Percentiles rank a stretch among this genome's conserved stretches.
Evolutionary conservation across 2,329 filamentous ascomycete species (phyloP).

Genomic region (Ophiognomonia clavigignenti-juglandacearum): DNA sequence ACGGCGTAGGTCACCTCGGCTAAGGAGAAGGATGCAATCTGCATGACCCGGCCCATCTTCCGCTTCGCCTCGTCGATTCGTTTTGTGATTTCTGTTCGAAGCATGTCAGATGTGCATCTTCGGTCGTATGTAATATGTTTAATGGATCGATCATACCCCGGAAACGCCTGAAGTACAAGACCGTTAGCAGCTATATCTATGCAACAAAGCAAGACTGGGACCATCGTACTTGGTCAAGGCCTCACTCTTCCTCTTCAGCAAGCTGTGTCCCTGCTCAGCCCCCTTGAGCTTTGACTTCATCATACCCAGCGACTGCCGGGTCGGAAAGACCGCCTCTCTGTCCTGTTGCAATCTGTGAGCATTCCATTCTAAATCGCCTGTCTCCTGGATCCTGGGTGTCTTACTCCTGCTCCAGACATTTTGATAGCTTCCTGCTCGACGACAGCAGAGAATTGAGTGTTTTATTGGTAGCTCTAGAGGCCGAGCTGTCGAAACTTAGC

Average conservation of each 20-base stretch:
- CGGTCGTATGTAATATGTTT: neutral
- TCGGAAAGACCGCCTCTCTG: slow-evolving; percentile 94
- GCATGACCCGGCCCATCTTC: slow-evolving; percentile 99
- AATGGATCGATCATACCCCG: slow-evolving; percentile 61
- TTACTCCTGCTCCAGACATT: slow-evolving; percentile 38
- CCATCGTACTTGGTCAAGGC: slow-evolving; percentile 82
- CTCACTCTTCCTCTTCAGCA: slow-evolving; percentile 97
- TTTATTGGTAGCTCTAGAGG: no score
- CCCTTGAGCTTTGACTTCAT: slow-evolving; percentile 99
- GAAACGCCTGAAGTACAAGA: slow-evolving; percentile 60
- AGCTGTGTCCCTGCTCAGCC: slow-evolving; percentile 82
- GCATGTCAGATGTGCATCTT: neutral
- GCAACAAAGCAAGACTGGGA: neutral
- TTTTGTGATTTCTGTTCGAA: slow-evolving; percentile 74
- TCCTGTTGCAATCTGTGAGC: slow-evolving; percentile 49
- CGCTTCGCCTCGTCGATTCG: slow-evolving; percentile 98
- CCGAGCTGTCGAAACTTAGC: no score
- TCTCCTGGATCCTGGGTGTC: slow-evolving; percentile 16
- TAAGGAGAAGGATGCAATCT: slow-evolving; percentile 95
- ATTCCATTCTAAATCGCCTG: neutral
- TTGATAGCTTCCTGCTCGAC: slow-evolving; percentile 16
- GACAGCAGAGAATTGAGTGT: neutral
- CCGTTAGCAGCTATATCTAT: neutral
- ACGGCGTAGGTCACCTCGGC: slow-evolving; percentile 97
- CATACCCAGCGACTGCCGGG: slow-evolving; percentile 88